Evolutionary conservation across 208 protist genomes (phyloP).

Genomic region (Angomonas deanei): DNA sequence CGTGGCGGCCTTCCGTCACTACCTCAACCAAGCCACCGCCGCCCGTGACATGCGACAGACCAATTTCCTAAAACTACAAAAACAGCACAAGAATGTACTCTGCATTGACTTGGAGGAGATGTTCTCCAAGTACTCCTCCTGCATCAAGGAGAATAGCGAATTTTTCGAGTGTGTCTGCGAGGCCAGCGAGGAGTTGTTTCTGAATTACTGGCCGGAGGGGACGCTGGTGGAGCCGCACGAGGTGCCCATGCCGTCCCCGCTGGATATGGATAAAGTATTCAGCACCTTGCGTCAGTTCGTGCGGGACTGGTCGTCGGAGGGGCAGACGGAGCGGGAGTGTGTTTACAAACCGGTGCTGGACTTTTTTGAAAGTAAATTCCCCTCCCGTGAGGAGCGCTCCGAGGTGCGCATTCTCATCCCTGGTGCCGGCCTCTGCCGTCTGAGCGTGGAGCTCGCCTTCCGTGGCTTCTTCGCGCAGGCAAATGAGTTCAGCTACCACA

Average conservation of each 20-base stretch:
- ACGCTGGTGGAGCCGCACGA: slow-evolving; percentile 57
- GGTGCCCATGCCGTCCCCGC: slow-evolving; percentile 69
- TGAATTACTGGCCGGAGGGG: slow-evolving; percentile 86
- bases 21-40: slow-evolving; percentile 61
- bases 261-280: slow-evolving; percentile 94
- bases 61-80: slow-evolving; percentile 78
- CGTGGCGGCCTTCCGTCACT: slow-evolving; percentile 71
- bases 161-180: slow-evolving; percentile 86
- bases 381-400: slow-evolving; percentile 34
- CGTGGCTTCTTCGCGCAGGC: slow-evolving; percentile 92
- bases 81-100: slow-evolving; percentile 59
- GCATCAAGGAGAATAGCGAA: slow-evolving; percentile 71
- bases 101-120: slow-evolving; percentile 79
- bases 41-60: slow-evolving; percentile 64
- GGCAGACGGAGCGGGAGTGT: slow-evolving; percentile 81
- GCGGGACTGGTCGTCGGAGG: slow-evolving; percentile 93
- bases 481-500: slow-evolving; percentile 97
- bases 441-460: slow-evolving; percentile 92
- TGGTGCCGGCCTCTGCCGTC: slow-evolving; percentile 89
- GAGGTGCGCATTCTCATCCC: slow-evolving; percentile 80
- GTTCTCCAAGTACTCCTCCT: slow-evolving; percentile 64
- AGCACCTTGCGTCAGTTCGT: slow-evolving; percentile 95
- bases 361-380: slow-evolving; percentile 73
- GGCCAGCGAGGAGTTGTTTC: slow-evolving; percentile 76
- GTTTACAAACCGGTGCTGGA: slow-evolving; percentile 89